phyloP scores from a whole-genome alignment of 495 filamentous ascomycete genomes.

The Podospora sp. region DNA sequence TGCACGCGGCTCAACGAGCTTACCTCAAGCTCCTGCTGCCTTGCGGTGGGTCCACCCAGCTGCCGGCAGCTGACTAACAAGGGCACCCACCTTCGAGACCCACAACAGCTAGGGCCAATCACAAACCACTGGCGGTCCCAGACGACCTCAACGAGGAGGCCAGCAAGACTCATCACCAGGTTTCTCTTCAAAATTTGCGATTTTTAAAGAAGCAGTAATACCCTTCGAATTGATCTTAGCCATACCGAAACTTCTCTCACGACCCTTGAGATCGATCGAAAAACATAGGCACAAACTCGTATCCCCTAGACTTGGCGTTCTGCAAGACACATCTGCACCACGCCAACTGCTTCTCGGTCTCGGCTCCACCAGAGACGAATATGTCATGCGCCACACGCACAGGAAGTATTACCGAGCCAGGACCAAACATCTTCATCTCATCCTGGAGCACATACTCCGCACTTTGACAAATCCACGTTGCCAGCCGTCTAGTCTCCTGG shows the following conservation, averaged over 20 bases:
- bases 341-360: conserved; percentile 17
- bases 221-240: too few species aligned
- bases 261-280: not conserved
- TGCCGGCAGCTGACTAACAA: conserved; percentile 1
- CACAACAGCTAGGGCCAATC: not conserved
- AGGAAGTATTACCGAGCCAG: conserved; percentile 40
- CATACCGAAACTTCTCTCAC: too few species aligned
- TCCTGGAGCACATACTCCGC: conserved; percentile 45
- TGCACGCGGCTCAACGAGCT: conserved; percentile 16
- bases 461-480: conserved; percentile 38
- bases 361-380: conserved; percentile 13
- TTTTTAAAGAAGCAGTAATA: too few species aligned
- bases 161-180: too few species aligned
- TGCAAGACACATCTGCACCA: conserved; percentile 25
- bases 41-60: conserved; percentile 9
- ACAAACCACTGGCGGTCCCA: not conserved
- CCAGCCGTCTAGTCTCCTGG: conserved; percentile 22
- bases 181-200: too few species aligned
- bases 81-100: not conserved
- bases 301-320: conserved; percentile 4
- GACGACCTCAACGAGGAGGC: not conserved
- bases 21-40: conserved; percentile 25
- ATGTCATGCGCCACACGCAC: conserved; percentile 27
- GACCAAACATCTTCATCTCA: conserved; percentile 47
- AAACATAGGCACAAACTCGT: conserved; percentile 23